Evolutionary conservation across 2,329 filamentous ascomycete genomes (phyloP), one percentile per base, ranked within the genome.

Genomic region (Chaetomium olivaceum): DNA sequence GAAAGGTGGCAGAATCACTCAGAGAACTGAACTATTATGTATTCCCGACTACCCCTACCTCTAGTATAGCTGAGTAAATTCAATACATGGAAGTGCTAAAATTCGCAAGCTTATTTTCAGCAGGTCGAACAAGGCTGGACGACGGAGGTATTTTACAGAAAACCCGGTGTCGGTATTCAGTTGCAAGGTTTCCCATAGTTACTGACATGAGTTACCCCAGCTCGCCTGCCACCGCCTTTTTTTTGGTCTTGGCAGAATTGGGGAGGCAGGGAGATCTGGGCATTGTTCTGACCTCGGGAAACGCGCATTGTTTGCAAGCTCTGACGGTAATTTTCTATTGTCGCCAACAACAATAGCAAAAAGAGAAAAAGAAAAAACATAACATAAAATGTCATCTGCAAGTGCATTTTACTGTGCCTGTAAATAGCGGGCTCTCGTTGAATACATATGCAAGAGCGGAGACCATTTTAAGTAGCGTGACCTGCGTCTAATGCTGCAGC

Each of bases 171-270:
- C n/a, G n/a, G n/a, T 33, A 36, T 46, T 7, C 19, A 46, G 43
- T 4, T n/a, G 39, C 39, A 46, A 46, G 16, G 5, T 46, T n/a
- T 36, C 7, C 3, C 31, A 8, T 31, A 7, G 7, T 31, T 6
- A 31, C 2, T 36, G 33, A 36, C 33, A 14, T 39, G 43, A 21
- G 19, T 21, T 19, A 29, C 16, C 36, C 39, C 61, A 62, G 52
- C 52, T 31, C 29, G 3, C 61, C 52, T 39, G 21, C 52, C 63
- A 66, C 64, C 64, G 64, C 64, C 60, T 58, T 59, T 66, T 63
- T 60, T 62, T 29, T 4, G 25, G 11, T 33, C 29, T 50, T 57
- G 64, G 64, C 64, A 66, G 63, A 65, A 66, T 48, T 12, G 19
- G 36, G 25, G 12, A 31, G 31, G 39, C 39, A 43, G 39, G 39